A percentile compares a stretch with the other conserved stretches of the same genome.
phyloP scores from a whole-genome alignment of 805 yeast species.

The Yamadazyma nakazawae region DNA sequence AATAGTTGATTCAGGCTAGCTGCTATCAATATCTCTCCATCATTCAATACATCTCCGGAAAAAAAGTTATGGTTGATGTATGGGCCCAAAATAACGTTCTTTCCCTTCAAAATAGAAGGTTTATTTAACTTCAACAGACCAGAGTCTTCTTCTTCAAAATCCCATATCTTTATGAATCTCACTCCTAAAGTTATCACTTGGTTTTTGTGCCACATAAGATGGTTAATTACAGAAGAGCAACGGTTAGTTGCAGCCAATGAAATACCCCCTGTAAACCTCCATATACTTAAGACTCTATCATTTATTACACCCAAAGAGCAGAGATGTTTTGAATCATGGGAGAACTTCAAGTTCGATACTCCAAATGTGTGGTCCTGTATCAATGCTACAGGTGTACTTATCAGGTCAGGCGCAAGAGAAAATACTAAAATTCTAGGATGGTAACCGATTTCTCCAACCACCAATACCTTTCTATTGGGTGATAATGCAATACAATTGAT shows the following conservation, averaged over 20 bases:
- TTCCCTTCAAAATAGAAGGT: constrained; percentile 45
- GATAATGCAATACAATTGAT: constrained; percentile 59
- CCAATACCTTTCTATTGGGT: constrained; percentile 50
- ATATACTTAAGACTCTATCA: constrained; percentile 65
- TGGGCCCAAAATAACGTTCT: constrained; percentile 54
- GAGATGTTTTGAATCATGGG: constrained; percentile 53
- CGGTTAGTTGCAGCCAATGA: constrained; percentile 49
- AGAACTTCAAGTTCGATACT: constrained; percentile 50
- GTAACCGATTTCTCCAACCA: constrained; percentile 71
- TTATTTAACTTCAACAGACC: background rate
- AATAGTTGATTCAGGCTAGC: constrained; percentile 33
- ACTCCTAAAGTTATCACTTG: constrained; percentile 56
- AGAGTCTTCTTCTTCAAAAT: constrained; percentile 27
- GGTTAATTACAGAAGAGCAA: constrained; percentile 58
- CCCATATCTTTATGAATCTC: constrained; percentile 64
- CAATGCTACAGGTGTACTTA: constrained; percentile 47
- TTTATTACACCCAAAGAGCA: constrained; percentile 65
- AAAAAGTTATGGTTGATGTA: constrained; percentile 50
- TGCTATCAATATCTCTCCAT: constrained; percentile 34
- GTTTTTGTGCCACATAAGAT: constrained; percentile 53
- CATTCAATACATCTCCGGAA: constrained; percentile 28
- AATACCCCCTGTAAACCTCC: constrained; percentile 39
- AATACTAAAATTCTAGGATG: constrained; percentile 62
- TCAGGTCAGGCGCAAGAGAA: constrained; percentile 51
- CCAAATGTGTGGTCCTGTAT: constrained; percentile 68